Conservation (phyloP, 106 monocot genomes). For the Dendrobium nobile region DNA sequence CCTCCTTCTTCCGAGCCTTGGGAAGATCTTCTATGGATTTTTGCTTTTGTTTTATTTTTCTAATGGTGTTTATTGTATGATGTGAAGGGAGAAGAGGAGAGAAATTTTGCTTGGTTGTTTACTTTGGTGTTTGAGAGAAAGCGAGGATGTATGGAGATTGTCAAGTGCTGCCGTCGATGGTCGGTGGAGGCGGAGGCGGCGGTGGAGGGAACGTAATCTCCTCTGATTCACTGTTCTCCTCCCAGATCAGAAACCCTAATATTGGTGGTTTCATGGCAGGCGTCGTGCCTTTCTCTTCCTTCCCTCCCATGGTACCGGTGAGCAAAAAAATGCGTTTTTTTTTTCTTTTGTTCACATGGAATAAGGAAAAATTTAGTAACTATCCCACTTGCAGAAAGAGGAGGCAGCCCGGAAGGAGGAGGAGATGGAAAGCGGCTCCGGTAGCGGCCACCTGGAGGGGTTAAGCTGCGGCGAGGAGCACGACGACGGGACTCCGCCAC, state of each 20-base stretch:
- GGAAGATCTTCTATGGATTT: not conserved
- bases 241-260: constrained; percentile 42
- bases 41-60: not conserved
- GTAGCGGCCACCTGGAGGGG: constrained; percentile 77
- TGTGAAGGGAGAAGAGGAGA: not conserved
- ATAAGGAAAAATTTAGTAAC: too few species aligned
- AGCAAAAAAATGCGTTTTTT: constrained; percentile 7
- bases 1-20: not conserved
- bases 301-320: constrained; percentile 54
- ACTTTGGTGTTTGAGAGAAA: not conserved
- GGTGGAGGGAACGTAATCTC: constrained; percentile 20
- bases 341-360: not conserved
- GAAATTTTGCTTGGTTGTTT: not conserved
- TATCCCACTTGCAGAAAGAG: constrained; percentile 54
- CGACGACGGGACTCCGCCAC: constrained; percentile 20
- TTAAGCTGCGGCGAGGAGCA: constrained; percentile 70
- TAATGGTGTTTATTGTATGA: not conserved
- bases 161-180: constrained; percentile 41
- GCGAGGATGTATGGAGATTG: constrained; percentile 5
- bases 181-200: constrained; percentile 13
- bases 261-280: constrained; percentile 42
- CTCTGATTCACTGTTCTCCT: constrained; percentile 56
- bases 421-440: constrained; percentile 69
- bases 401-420: constrained; percentile 54
- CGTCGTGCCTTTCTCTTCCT: constrained; percentile 50